A percentile compares a stretch with the other conserved stretches of the same genome.
Conservation (phyloP, 2,329 filamentous ascomycete species). For the Aotearoamyces nothofagi region DNA sequence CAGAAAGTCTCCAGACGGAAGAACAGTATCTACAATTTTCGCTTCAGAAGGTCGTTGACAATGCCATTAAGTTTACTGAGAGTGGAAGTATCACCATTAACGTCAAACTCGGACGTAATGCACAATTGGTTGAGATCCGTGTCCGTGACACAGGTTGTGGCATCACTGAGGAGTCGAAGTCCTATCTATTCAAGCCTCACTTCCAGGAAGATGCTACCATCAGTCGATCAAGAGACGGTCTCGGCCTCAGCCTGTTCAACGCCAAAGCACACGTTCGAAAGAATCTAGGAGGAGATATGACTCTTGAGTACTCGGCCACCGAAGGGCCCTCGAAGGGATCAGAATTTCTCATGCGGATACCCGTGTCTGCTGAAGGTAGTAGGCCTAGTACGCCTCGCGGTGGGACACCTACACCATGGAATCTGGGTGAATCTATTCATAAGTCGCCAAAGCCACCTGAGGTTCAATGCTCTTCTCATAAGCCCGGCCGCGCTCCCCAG, state of each 20-base stretch:
- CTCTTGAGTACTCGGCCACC: slow-evolving; percentile 46
- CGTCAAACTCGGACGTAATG: slow-evolving; percentile 33
- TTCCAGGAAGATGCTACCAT: slow-evolving; percentile 53
- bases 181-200: slow-evolving; percentile 54
- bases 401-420: slow-evolving; percentile 6
- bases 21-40: slow-evolving; percentile 32
- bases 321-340: slow-evolving; percentile 44
- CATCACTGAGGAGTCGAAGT: slow-evolving; percentile 50
- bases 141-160: slow-evolving; percentile 53
- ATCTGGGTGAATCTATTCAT: background rate
- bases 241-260: slow-evolving; percentile 56
- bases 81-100: slow-evolving; percentile 41
- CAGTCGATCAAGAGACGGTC: slow-evolving; percentile 50
- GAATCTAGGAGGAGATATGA: slow-evolving; percentile 47
- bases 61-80: slow-evolving; percentile 59
- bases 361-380: slow-evolving; percentile 18
- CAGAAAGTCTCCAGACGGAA: slow-evolving; percentile 30
- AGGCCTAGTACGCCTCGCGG: slow-evolving; percentile 10
- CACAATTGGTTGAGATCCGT: slow-evolving; percentile 41
- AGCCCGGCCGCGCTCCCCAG: no score
- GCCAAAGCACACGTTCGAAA: slow-evolving; percentile 56
- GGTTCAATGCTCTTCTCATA: no score
- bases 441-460: background rate
- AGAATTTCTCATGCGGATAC: slow-evolving; percentile 54
- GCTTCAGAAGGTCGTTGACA: slow-evolving; percentile 31